Conservation (phyloP, 352 stramenopile genomes). For the Globisporangium spinosum region DNA sequence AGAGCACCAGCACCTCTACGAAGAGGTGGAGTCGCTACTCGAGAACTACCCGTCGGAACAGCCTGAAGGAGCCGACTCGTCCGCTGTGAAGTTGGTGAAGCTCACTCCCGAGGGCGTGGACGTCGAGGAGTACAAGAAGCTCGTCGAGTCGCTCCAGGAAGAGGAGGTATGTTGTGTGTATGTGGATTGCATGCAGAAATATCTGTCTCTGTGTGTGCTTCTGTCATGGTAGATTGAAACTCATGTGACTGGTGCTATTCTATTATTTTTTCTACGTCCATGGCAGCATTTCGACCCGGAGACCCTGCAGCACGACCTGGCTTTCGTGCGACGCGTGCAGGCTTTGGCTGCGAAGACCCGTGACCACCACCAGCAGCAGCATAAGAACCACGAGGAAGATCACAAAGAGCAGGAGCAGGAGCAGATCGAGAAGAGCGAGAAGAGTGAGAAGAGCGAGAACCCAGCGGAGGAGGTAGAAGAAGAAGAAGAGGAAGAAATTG, state of each 20-base stretch:
- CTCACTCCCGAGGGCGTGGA: slow-evolving; percentile 13
- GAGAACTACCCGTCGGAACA: slow-evolving; percentile 35
- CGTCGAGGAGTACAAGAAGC: slow-evolving; percentile 42
- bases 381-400: slow-evolving; percentile 19
- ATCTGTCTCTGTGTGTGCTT: neutral
- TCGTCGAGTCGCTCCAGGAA: slow-evolving; percentile 40
- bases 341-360: slow-evolving; percentile 46
- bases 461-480: neutral
- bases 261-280: neutral
- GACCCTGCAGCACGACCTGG: slow-evolving; percentile 44
- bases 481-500: neutral
- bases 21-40: slow-evolving; percentile 59
- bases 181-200: neutral
- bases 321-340: slow-evolving; percentile 58
- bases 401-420: neutral
- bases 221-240: neutral
- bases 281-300: slow-evolving; percentile 46
- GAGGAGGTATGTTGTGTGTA: slow-evolving; percentile 31
- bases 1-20: slow-evolving; percentile 67
- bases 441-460: neutral
- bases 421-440: neutral
- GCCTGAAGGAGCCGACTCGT: neutral
- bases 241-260: neutral
- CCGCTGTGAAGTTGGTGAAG: slow-evolving; percentile 3
- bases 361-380: slow-evolving; percentile 25